Percentiles rank a stretch among this genome's conserved stretches.
These are phyloP conservation scores for Daldinia sp. DNA, from an alignment of 2,329 filamentous ascomycete species.

Conservation along the genomic window DNA sequence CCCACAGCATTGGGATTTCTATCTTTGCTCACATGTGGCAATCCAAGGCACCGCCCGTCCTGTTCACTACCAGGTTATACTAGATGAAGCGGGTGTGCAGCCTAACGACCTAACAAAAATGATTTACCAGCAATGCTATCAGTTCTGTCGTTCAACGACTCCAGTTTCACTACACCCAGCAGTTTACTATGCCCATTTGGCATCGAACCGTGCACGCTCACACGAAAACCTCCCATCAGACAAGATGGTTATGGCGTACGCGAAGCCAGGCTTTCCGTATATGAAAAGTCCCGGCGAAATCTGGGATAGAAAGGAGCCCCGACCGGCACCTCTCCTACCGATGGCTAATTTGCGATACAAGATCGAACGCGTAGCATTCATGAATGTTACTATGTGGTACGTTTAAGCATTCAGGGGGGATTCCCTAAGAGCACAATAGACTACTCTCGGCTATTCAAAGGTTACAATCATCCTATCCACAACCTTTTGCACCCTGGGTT, in stretches of 20 bases:
- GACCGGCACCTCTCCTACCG: slow-evolving; percentile 42
- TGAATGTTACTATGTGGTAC: slow-evolving; percentile 56
- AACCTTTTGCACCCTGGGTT: no score
- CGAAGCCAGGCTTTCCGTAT: slow-evolving; percentile 50
- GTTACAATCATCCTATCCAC: neutral
- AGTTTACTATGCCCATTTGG: slow-evolving; percentile 95
- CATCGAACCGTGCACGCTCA: slow-evolving; percentile 78
- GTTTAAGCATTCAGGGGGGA: slow-evolving; percentile 49
- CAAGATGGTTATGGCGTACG: slow-evolving; percentile 54
- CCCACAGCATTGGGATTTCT: slow-evolving; percentile 91
- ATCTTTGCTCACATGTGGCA: slow-evolving; percentile 68
- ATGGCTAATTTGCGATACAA: slow-evolving; percentile 38
- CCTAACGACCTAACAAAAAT: slow-evolving; percentile 80
- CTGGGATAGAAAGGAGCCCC: slow-evolving; percentile 20
- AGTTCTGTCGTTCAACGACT: slow-evolving; percentile 90
- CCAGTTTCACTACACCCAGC: slow-evolving; percentile 89
- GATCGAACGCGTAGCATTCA: slow-evolving; percentile 36
- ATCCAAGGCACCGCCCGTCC: slow-evolving; percentile 95
- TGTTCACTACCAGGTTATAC: slow-evolving; percentile 88
- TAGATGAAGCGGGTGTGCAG: slow-evolving; percentile 77
- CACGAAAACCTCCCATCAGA: slow-evolving; percentile 68
- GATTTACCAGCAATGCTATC: slow-evolving; percentile 95
- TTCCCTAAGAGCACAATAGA: neutral
- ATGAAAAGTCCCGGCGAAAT: slow-evolving; percentile 40
- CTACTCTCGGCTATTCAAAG: neutral